Percentiles rank a stretch among this genome's conserved stretches.
These are phyloP conservation scores for Phoma sp. DNA, from an alignment of 2,329 filamentous ascomycete species.

Conservation along the genomic window DNA sequence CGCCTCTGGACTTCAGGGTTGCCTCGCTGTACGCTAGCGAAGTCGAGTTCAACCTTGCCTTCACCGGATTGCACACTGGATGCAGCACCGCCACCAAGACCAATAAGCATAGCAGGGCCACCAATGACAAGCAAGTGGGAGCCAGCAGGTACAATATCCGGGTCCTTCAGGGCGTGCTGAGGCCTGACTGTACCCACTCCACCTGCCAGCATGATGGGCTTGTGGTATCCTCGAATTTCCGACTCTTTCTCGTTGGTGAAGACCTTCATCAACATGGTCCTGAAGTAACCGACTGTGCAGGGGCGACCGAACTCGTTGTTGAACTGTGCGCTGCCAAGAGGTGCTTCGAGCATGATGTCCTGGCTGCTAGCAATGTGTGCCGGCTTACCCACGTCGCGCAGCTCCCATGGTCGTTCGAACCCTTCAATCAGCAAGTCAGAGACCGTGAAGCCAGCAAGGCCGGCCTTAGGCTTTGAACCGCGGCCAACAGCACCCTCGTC, in stretches of 20 bases:
- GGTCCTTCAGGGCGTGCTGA: slow-evolving; percentile 86
- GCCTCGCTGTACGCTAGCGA: slow-evolving; percentile 94
- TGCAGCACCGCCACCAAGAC: slow-evolving; percentile 91
- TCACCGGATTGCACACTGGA: slow-evolving; percentile 90
- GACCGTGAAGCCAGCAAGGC: slow-evolving; percentile 90
- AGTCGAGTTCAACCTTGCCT: slow-evolving; percentile 89
- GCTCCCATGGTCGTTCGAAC: slow-evolving; percentile 84
- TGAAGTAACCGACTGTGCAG: slow-evolving; percentile 86
- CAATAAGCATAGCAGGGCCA: slow-evolving; percentile 96
- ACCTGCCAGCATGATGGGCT: slow-evolving; percentile 98
- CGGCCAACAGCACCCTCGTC: slow-evolving; percentile 94
- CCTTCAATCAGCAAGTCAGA: slow-evolving; percentile 92
- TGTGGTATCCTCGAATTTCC: slow-evolving; percentile 91
- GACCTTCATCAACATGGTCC: slow-evolving; percentile 79
- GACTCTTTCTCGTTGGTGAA: slow-evolving; percentile 65
- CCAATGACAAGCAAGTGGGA: slow-evolving; percentile 92
- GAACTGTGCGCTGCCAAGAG: slow-evolving; percentile 92
- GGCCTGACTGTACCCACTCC: slow-evolving; percentile 92
- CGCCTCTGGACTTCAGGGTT: slow-evolving; percentile 96
- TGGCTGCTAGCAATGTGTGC: slow-evolving; percentile 90
- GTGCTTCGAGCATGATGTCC: slow-evolving; percentile 97
- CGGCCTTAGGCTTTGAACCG: slow-evolving; percentile 91
- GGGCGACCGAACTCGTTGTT: slow-evolving; percentile 98
- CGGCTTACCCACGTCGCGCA: slow-evolving; percentile 81
- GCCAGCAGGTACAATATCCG: slow-evolving; percentile 79